Base-by-base conservation (phyloP, 495 filamentous ascomycete genomes). In the Hyaloscypha hepaticicola region DNA sequence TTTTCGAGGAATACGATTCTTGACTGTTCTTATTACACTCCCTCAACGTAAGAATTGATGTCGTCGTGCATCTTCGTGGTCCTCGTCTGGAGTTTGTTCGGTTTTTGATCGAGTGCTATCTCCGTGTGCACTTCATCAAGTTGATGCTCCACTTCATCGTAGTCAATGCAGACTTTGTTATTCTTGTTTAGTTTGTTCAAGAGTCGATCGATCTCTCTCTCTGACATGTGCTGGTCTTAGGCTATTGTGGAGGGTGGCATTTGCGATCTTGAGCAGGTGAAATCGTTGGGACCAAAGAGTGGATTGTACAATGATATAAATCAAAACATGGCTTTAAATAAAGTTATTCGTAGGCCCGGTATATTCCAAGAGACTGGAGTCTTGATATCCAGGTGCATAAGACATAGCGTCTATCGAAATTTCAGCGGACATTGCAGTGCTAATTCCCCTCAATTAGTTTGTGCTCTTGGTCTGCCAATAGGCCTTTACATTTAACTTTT, bases 31-130 rank as follows among this genome's bases (percentile, higher is more conserved):
- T 49, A 78, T 70, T 48, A 78, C 59, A 25, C 58, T 66, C 29
- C n/a, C n/a, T n/a, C n/a, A n/a, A n/a, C 73, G 69, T n/a, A 78
- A 69, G 60, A 78, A 78, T 11, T 52, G 52, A 60, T 78, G 76
- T n/a, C 73, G 71, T 16, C 60, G 57, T 22, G 66, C 68, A 60
- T 61, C 58, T 24, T 63, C 61, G 14, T 51, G 60, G 22, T 60
- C 50, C 19, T 49, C 25, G 34, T 72, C 65, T 64, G 50, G 24
- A 75, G 62, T 53, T 76, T 41, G 66, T 78, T 73, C 9, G 65
- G 63, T 21, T 66, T 48, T 24, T 74, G 66, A 25, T 62, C 66
- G 1, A 75, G 76, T 2, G 69, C 73, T 9, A 78, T 68, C 65
- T 77, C 74, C 8, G 72, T 61, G 68, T 77, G 71, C 9, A 73